These are phyloP conservation scores for Mycena alexandri DNA, from an alignment of 768 basidiomycete genomes.

Conservation along the genomic window DNA sequence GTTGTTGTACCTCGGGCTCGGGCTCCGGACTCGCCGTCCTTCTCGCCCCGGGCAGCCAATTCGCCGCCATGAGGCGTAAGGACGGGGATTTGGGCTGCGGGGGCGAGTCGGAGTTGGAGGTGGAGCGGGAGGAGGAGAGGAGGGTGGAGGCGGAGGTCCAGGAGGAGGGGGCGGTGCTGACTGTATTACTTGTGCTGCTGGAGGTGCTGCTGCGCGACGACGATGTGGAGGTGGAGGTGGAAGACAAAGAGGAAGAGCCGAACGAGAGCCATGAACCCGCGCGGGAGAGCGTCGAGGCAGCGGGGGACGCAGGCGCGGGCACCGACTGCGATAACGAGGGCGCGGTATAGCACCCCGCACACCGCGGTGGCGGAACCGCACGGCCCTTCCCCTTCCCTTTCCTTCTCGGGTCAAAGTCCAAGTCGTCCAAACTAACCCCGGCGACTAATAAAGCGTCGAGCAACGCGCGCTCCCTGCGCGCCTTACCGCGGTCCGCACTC, in stretches of 20 bases:
- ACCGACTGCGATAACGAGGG: constrained; percentile 20
- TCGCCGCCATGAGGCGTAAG: not conserved
- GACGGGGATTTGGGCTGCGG: constrained; percentile 2
- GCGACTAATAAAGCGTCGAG: constrained; percentile 28
- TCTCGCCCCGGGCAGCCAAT: constrained; percentile 32
- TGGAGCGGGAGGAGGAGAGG: constrained; percentile 15
- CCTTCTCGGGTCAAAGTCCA: no score
- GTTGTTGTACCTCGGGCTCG: no score
- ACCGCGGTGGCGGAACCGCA: constrained; percentile 7
- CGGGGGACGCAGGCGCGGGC: no score
- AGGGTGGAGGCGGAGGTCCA: constrained; percentile 22
- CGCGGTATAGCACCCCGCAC: constrained; percentile 1
- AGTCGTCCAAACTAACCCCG: constrained; percentile 1
- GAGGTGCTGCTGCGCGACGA: constrained; percentile 8
- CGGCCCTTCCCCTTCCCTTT: constrained; percentile 28
- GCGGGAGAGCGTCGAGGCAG: constrained; percentile 30
- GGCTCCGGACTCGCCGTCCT: constrained; percentile 30
- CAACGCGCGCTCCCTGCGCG: constrained; percentile 24
- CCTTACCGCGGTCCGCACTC: constrained; percentile 14
- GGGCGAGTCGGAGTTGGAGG: constrained; percentile 1
- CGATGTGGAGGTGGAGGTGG: not conserved
- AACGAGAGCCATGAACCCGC: constrained; percentile 39
- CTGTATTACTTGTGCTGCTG: constrained; percentile 20
- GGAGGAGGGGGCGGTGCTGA: constrained; percentile 33
- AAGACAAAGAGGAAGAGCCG: constrained; percentile 1